Conservation (phyloP, 768 basidiomycete genomes). For the Mycena indigotica region DNA sequence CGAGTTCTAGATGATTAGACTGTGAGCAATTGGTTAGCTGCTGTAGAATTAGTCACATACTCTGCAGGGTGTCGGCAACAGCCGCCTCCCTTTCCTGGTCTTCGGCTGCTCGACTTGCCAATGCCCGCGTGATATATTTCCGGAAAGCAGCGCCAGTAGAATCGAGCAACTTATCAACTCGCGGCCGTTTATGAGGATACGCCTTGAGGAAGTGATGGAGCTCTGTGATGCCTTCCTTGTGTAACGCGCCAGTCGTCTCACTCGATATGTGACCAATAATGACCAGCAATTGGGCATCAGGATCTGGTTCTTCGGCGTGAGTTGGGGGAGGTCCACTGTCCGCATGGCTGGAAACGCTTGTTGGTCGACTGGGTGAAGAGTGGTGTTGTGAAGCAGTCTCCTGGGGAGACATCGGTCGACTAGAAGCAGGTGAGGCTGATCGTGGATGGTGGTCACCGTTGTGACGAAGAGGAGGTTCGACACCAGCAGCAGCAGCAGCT, state of each 20-base stretch:
- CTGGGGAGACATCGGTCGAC: slow-evolving; percentile 72
- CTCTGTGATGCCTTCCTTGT: slow-evolving; percentile 94
- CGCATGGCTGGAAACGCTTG: slow-evolving; percentile 68
- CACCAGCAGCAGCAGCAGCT: slow-evolving; percentile 37
- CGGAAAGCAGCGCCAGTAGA: slow-evolving; percentile 88
- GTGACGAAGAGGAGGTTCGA: slow-evolving; percentile 26
- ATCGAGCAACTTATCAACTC: slow-evolving; percentile 86
- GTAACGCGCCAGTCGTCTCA: slow-evolving; percentile 84
- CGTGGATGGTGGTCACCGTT: slow-evolving; percentile 39
- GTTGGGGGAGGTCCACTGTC: slow-evolving; percentile 55
- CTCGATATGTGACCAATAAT: slow-evolving; percentile 88
- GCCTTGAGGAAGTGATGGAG: slow-evolving; percentile 92
- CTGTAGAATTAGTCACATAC: no score
- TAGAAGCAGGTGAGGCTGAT: slow-evolving; percentile 58
- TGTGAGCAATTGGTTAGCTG: no score
- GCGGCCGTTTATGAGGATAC: slow-evolving; percentile 79
- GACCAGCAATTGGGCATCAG: slow-evolving; percentile 77
- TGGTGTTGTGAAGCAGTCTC: slow-evolving; percentile 57
- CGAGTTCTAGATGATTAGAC: slow-evolving; percentile 58
- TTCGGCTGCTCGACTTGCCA: slow-evolving; percentile 86
- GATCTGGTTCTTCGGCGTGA: slow-evolving; percentile 77
- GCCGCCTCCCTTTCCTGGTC: slow-evolving; percentile 79
- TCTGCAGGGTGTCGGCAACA: slow-evolving; percentile 81
- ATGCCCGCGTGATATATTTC: slow-evolving; percentile 86
- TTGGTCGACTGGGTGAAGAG: slow-evolving; percentile 63